Percentiles rank a stretch among this genome's conserved stretches.
phyloP scores from a whole-genome alignment of 306 rosid species.

The Vigna hirtella region DNA sequence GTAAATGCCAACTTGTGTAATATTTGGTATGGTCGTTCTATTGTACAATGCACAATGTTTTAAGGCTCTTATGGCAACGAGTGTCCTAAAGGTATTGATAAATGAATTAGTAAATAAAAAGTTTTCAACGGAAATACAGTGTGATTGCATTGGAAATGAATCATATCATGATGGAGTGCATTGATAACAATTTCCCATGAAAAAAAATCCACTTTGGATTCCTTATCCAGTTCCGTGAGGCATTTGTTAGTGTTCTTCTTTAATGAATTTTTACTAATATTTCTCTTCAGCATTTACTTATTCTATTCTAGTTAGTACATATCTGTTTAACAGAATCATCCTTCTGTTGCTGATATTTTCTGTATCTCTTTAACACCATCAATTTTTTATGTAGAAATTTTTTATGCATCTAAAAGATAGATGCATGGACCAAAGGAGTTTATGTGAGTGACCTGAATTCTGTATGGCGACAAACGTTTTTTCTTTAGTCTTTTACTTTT shows the following conservation, averaged over 20 bases:
- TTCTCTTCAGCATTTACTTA: conserved; percentile 30
- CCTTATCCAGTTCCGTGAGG: background rate
- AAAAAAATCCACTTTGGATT: background rate
- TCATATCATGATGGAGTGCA: background rate
- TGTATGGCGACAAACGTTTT: conserved; percentile 12
- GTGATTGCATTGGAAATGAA: background rate
- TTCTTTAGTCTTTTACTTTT: background rate
- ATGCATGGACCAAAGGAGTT: conserved; percentile 21
- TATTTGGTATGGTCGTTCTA: conserved; percentile 23
- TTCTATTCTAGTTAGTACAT: conserved; percentile 17
- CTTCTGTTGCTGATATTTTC: conserved; percentile 25
- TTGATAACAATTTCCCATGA: background rate
- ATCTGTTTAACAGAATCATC: conserved; percentile 7
- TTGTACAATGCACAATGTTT: conserved; percentile 3
- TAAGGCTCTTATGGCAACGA: background rate
- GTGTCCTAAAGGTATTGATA: background rate
- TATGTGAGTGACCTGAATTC: conserved; percentile 28
- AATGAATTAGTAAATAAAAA: background rate
- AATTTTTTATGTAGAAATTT: background rate
- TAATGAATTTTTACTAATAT: background rate
- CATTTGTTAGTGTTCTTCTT: background rate
- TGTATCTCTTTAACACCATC: background rate
- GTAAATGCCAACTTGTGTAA: conserved; percentile 32
- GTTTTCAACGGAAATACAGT: background rate
- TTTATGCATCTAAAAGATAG: conserved; percentile 23